These are phyloP conservation scores for Zygosaccharomyces pseudobailii DNA, from an alignment of 1,139 yeast genomes.

Conservation along the genomic window DNA sequence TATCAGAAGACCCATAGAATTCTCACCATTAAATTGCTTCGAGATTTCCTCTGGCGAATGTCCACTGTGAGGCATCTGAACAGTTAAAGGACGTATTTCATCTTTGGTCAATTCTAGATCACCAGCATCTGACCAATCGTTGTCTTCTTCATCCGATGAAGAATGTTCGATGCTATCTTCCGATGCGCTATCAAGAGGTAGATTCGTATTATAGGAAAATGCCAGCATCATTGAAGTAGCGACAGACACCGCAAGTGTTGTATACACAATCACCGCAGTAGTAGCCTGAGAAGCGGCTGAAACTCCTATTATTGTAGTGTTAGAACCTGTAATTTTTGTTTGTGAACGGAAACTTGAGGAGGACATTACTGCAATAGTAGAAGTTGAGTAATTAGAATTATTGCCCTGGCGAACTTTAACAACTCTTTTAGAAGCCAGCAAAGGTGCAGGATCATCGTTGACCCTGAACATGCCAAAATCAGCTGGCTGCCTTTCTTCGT, in stretches of 20 bases:
- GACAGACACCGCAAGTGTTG: slow-evolving; percentile 8
- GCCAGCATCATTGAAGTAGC: slow-evolving; percentile 9
- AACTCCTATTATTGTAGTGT: background rate
- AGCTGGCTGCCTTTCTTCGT: background rate
- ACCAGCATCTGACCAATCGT: slow-evolving; percentile 6
- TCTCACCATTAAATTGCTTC: background rate
- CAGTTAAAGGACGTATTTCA: slow-evolving; percentile 2
- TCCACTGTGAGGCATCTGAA: slow-evolving; percentile 4
- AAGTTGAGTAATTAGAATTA: background rate
- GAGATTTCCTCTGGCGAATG: slow-evolving; percentile 3
- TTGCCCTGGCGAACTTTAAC: slow-evolving; percentile 1
- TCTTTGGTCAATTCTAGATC: slow-evolving; percentile 3
- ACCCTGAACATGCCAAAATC: slow-evolving; percentile 1
- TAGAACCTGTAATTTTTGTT: background rate
- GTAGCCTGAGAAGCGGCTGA: slow-evolving; percentile 12
- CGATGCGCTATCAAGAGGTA: background rate
- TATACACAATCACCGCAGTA: slow-evolving; percentile 8
- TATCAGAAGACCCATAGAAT: background rate
- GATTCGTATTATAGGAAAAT: slow-evolving; percentile 5
- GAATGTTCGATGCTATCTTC: slow-evolving; percentile 1
- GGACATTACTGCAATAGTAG: background rate
- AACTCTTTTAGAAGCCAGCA: slow-evolving; percentile 3
- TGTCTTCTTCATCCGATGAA: slow-evolving; percentile 2
- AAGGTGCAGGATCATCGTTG: slow-evolving; percentile 6
- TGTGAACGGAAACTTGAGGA: background rate